phyloP scores from a whole-genome alignment of 108 stramenopile species.

The Nitzschia putrida region DNA sequence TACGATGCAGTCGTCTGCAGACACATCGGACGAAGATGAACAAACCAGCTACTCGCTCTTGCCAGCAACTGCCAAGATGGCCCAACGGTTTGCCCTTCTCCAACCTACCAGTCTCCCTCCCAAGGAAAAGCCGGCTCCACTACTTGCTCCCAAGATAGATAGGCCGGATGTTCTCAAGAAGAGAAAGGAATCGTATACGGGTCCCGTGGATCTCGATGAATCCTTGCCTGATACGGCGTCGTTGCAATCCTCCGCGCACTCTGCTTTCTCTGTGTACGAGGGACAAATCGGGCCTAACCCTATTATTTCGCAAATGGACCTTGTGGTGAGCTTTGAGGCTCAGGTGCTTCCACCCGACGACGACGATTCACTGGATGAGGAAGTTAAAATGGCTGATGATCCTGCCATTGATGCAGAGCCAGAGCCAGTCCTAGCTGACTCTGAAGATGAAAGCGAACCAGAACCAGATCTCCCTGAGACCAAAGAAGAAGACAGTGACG shows the following conservation, averaged over 20 bases:
- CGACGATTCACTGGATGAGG: background rate
- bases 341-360: background rate
- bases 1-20: background rate
- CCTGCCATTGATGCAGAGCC: background rate
- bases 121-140: no score
- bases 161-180: background rate
- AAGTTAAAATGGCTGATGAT: background rate
- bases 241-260: conserved; percentile 7
- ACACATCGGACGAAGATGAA: conserved; percentile 3
- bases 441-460: background rate
- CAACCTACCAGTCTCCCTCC: background rate
- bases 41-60: conserved; percentile 2
- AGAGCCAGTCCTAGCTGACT: background rate
- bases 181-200: background rate
- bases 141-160: background rate
- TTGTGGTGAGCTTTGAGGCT: no score
- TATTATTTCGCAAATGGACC: no score
- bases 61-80: conserved; percentile 22
- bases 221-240: conserved; percentile 10
- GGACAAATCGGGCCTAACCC: background rate
- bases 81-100: conserved; percentile 7
- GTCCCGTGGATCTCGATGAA: conserved; percentile 39
- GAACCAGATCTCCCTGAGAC: background rate
- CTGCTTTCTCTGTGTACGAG: background rate
- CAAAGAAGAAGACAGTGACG: no score